Conservation (phyloP, 2,329 filamentous ascomycete genomes). For the Arthrobotrys entomopaga region DNA sequence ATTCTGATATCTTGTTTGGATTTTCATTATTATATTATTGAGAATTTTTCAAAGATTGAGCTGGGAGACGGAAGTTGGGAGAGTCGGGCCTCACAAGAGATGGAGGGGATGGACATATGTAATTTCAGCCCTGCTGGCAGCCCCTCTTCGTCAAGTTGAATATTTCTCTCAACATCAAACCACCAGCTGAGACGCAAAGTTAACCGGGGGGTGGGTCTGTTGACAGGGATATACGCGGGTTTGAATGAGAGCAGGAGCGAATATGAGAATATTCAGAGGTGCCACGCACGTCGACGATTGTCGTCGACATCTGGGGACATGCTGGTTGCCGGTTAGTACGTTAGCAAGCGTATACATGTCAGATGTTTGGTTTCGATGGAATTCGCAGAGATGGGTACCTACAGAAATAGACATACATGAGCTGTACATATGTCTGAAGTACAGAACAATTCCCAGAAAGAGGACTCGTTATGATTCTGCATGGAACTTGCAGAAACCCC, state of each 20-base stretch:
- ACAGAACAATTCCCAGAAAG: too few relatives aligned
- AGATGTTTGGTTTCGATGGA: background rate
- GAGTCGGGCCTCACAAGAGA: background rate
- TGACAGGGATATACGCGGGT: slow-evolving; percentile 10
- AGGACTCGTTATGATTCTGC: too few relatives aligned
- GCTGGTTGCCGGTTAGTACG: background rate
- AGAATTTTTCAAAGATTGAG: too few relatives aligned
- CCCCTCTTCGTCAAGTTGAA: slow-evolving; percentile 1
- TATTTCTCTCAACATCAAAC: too few relatives aligned
- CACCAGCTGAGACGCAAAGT: slow-evolving; percentile 11
- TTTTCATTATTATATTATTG: too few relatives aligned
- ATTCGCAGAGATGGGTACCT: too few relatives aligned
- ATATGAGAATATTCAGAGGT: background rate
- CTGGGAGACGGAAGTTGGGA: too few relatives aligned
- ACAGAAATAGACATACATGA: too few relatives aligned
- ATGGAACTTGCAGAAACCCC: too few relatives aligned
- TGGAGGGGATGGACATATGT: background rate
- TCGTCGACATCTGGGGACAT: background rate
- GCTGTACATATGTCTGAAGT: too few relatives aligned
- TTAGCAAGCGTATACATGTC: background rate
- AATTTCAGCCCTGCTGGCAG: slow-evolving; percentile 36
- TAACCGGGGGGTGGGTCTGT: too few relatives aligned
- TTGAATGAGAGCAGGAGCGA: too few relatives aligned
- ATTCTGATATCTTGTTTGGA: background rate
- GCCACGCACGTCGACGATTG: slow-evolving; percentile 10